Conservation (phyloP, 139 green algal genomes). For the Cymbomonas tetramitiformis region DNA sequence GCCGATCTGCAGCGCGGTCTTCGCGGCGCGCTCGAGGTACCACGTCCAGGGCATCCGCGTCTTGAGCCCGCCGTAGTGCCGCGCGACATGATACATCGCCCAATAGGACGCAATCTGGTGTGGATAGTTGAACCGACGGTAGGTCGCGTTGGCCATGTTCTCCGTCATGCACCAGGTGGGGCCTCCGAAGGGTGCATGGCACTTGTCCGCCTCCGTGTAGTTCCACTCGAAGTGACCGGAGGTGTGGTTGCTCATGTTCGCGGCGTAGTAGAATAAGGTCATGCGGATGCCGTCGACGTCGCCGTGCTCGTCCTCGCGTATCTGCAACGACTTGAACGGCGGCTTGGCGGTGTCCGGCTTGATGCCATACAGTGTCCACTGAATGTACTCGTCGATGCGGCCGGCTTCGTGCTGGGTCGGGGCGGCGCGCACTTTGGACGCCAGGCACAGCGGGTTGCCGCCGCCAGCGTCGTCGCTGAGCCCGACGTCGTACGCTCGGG, state of each 20-base stretch:
- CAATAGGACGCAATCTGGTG: conserved; percentile 11
- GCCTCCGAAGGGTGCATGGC: background rate
- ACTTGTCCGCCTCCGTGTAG: background rate
- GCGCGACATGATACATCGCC: background rate
- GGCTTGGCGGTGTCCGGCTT: background rate
- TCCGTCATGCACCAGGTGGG: conserved; percentile 6
- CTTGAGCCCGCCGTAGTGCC: background rate
- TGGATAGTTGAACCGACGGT: conserved; percentile 11
- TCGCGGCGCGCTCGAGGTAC: background rate
- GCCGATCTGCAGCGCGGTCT: background rate
- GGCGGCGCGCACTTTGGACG: background rate
- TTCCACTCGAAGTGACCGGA: background rate
- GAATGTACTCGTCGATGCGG: conserved; percentile 6
- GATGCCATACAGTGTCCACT: conserved; percentile 1
- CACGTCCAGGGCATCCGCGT: background rate
- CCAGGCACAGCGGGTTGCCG: background rate
- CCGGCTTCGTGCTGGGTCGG: background rate
- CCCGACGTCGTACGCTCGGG: conserved; percentile 11
- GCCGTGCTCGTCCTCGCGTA: background rate
- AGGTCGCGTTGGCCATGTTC: background rate
- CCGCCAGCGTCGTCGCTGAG: conserved; percentile 13
- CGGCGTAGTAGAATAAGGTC: conserved; percentile 7
- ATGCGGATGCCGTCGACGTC: too few relatives aligned
- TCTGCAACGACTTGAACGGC: background rate
- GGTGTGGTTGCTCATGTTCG: background rate